Conservation (phyloP, 2,329 filamentous ascomycete species). For the Penicillium corylophilum region DNA sequence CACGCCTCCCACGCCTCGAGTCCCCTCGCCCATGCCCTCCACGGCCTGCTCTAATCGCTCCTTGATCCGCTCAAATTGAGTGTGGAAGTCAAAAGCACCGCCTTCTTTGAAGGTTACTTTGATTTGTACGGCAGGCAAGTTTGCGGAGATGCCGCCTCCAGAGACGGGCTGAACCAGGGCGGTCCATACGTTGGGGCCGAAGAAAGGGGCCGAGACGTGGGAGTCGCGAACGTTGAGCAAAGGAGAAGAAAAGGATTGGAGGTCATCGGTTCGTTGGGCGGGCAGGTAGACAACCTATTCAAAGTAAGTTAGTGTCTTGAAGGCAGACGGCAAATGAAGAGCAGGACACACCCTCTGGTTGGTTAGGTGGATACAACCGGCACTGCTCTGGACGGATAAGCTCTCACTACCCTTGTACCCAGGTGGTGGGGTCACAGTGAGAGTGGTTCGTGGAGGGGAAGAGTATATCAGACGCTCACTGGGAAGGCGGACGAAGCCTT, state of each 20-base stretch:
- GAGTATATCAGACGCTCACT: slow-evolving; percentile 79
- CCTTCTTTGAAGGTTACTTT: slow-evolving; percentile 92
- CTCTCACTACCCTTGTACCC: slow-evolving; percentile 63
- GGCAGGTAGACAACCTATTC: slow-evolving; percentile 83
- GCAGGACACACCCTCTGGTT: slow-evolving; percentile 76
- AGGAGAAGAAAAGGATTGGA: slow-evolving; percentile 86
- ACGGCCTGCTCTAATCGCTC: slow-evolving; percentile 79
- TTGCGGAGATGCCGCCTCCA: slow-evolving; percentile 76
- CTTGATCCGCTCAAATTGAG: slow-evolving; percentile 77
- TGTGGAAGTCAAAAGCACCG: slow-evolving; percentile 88
- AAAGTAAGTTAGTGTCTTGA: slow-evolving; percentile 3
- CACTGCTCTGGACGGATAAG: slow-evolving; percentile 70
- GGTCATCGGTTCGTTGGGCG: slow-evolving; percentile 60
- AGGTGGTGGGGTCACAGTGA: slow-evolving; percentile 71
- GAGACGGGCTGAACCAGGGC: slow-evolving; percentile 76
- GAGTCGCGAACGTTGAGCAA: slow-evolving; percentile 86
- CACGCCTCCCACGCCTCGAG: slow-evolving; percentile 48
- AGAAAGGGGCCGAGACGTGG: slow-evolving; percentile 83
- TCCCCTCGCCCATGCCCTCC: slow-evolving; percentile 50
- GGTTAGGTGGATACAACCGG: slow-evolving; percentile 75
- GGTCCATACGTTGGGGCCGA: slow-evolving; percentile 88
- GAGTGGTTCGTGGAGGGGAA: slow-evolving; percentile 73
- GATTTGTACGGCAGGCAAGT: slow-evolving; percentile 71
- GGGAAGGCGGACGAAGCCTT: slow-evolving; percentile 78
- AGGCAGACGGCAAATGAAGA: slow-evolving; percentile 9